phyloP scores from a whole-genome alignment of 2,329 filamentous ascomycete species.

The Ophiocordyceps polyrhachis-furcata region DNA sequence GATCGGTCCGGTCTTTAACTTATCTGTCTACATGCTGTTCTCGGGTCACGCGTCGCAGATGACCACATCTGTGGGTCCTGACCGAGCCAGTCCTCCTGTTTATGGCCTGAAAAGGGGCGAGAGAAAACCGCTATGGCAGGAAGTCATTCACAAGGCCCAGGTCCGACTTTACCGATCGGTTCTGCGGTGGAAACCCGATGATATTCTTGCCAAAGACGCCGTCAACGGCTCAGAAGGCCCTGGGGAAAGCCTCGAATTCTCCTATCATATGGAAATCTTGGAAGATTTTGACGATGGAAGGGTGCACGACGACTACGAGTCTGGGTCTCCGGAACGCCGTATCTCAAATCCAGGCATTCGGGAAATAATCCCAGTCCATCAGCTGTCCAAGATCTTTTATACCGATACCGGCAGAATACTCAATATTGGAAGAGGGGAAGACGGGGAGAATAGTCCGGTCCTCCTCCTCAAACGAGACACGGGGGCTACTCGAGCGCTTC shows the following conservation, averaged over 20 bases:
- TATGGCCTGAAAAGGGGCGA: constrained; percentile 19
- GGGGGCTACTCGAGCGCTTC: constrained; percentile 25
- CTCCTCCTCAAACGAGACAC: constrained; percentile 15
- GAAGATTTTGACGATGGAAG: constrained; percentile 55
- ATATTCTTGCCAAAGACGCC: background rate
- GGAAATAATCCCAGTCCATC: constrained; percentile 32
- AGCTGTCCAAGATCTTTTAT: constrained; percentile 81
- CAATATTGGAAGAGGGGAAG: constrained; percentile 45
- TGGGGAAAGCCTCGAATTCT: constrained; percentile 25
- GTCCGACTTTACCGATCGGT: constrained; percentile 60
- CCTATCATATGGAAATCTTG: constrained; percentile 64
- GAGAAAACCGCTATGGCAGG: constrained; percentile 71
- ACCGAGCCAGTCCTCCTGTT: background rate
- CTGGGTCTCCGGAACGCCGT: constrained; percentile 18
- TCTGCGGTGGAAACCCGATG: constrained; percentile 11
- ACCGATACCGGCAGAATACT: constrained; percentile 78
- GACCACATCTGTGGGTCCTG: background rate
- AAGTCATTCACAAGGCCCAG: constrained; percentile 83
- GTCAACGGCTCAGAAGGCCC: background rate
- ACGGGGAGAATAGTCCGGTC: constrained; percentile 23
- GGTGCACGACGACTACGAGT: constrained; percentile 24
- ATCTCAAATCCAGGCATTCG: constrained; percentile 26
- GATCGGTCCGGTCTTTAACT: constrained; percentile 67
- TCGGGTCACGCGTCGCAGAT: constrained; percentile 47
- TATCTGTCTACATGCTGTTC: constrained; percentile 94